These are phyloP conservation scores for Cyathus striatus DNA, from an alignment of 768 basidiomycete species.

Conservation along the genomic window DNA sequence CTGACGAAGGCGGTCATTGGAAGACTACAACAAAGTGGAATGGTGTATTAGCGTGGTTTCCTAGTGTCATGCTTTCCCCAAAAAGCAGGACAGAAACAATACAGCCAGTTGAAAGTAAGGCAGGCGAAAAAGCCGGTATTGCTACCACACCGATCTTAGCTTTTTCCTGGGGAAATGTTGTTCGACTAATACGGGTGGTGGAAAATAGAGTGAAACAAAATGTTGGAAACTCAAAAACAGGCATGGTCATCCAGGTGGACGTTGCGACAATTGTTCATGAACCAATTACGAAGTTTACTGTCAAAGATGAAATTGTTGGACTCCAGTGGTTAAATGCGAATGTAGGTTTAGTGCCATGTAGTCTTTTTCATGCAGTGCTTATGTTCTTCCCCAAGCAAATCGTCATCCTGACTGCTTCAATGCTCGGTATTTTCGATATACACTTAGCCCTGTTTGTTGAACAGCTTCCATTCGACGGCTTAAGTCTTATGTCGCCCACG, in stretches of 20 bases:
- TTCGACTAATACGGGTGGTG: constrained; percentile 63
- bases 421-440: constrained; percentile 69
- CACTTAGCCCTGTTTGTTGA: constrained; percentile 56
- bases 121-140: constrained; percentile 5
- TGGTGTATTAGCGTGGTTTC: constrained; percentile 80
- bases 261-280: constrained; percentile 63
- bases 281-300: constrained; percentile 53
- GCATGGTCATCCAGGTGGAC: constrained; percentile 55
- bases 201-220: constrained; percentile 52
- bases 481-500: constrained; percentile 50
- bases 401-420: constrained; percentile 48
- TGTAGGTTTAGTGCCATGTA: constrained; percentile 51
- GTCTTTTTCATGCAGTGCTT: not conserved
- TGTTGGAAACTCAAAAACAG: constrained; percentile 47
- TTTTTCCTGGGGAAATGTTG: constrained; percentile 75
- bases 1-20: constrained; percentile 36
- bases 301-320: constrained; percentile 59
- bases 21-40: constrained; percentile 43
- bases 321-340: constrained; percentile 86
- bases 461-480: constrained; percentile 49
- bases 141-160: constrained; percentile 62
- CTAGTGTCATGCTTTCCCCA: constrained; percentile 39
- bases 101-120: constrained; percentile 7
- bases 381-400: constrained; percentile 50
- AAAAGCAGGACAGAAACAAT: constrained; percentile 13